Evolutionary conservation across 2,329 filamentous ascomycete species (phyloP), one percentile per base, ranked within the genome.

Genomic region (Aspergillus uvarum): DNA sequence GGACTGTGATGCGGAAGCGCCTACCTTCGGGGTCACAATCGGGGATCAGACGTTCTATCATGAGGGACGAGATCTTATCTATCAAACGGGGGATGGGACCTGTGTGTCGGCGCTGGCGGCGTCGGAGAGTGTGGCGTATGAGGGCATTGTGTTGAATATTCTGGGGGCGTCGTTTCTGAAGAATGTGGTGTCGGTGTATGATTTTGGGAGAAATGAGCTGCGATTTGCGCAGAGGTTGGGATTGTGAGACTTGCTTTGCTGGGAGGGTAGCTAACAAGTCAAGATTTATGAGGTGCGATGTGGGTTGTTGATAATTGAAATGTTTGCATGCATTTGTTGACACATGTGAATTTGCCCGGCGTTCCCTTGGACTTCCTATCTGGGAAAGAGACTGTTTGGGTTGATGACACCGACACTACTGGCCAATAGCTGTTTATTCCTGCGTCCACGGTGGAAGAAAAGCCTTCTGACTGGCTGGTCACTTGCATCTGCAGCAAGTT

Each of bases 151-250:
- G 2, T 48, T 75, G 44, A 74, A 69, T 42, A 77, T 82, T 47
- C 63, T 83, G 51, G 81, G 81, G 0, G 79, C 79, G 55, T 70
- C 75, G 4, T 83, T 81, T 62, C 70, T 82, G 68, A 81, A 80
- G 69, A 82, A 81, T 61, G 81, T 83, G 0, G 68, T 84, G 4
- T 72, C 77, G 10, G 80, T 83, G 1, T 83, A 81, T 68, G 82
- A 83, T 71, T 74, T 83, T 59, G 80, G 79, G 11, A 76, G 72
- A 21, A 71, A 71, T 49, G 71, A 79, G 69, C 77, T 83, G 77
- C 69, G 76, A n/a, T 82, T 83, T 66, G 77, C 80, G 14, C 31
- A 35, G 31, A 10, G 31, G 31, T 35, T 35, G 24, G 31, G 31
- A 12, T 35, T 35, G 31, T 35, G 31, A 14, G 7, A 32, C 3